Conservation (phyloP, 2,329 filamentous ascomycete genomes). For the Huntiella savannae region DNA sequence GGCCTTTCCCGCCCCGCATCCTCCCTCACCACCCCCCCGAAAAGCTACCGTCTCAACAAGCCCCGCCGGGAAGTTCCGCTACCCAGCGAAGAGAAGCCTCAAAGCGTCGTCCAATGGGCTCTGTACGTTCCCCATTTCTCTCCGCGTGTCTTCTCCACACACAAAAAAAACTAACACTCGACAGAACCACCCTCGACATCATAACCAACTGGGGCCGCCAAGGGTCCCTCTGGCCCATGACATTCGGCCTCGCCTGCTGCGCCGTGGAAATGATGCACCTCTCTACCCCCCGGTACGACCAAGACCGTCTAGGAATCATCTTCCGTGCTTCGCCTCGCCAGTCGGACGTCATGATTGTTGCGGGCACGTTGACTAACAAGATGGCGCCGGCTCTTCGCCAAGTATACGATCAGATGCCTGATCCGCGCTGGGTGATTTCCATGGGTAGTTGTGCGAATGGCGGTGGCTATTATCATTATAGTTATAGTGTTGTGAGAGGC, state of each 20-base stretch:
- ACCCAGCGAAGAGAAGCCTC: slow-evolving; percentile 59
- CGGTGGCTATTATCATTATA: slow-evolving; percentile 75
- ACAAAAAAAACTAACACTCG: neutral
- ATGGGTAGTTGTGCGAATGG: slow-evolving; percentile 78
- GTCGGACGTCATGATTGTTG: slow-evolving; percentile 85
- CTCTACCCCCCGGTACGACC: slow-evolving; percentile 73
- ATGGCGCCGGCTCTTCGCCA: slow-evolving; percentile 82
- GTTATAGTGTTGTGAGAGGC: slow-evolving; percentile 56
- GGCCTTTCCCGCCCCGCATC: slow-evolving; percentile 39
- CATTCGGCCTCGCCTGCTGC: slow-evolving; percentile 75
- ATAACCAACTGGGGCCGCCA: slow-evolving; percentile 72
- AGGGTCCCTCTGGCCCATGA: slow-evolving; percentile 74
- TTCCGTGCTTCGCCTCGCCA: slow-evolving; percentile 77
- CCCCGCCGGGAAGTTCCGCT: slow-evolving; percentile 52
- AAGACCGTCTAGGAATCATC: slow-evolving; percentile 75
- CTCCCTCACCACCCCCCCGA: slow-evolving; percentile 32
- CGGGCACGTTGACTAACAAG: slow-evolving; percentile 85
- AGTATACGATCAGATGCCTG: slow-evolving; percentile 91
- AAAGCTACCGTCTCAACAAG: slow-evolving; percentile 20
- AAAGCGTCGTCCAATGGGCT: slow-evolving; percentile 68
- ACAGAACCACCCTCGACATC: slow-evolving; percentile 57
- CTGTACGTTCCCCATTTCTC: slow-evolving; percentile 41
- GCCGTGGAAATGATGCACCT: slow-evolving; percentile 87
- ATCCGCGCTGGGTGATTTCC: slow-evolving; percentile 67
- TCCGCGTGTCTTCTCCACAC: neutral